Percentiles rank a stretch among this genome's conserved stretches.
These are phyloP conservation scores for Cyberlindnera americana DNA, from an alignment of 805 yeast genomes.

Conservation along the genomic window DNA sequence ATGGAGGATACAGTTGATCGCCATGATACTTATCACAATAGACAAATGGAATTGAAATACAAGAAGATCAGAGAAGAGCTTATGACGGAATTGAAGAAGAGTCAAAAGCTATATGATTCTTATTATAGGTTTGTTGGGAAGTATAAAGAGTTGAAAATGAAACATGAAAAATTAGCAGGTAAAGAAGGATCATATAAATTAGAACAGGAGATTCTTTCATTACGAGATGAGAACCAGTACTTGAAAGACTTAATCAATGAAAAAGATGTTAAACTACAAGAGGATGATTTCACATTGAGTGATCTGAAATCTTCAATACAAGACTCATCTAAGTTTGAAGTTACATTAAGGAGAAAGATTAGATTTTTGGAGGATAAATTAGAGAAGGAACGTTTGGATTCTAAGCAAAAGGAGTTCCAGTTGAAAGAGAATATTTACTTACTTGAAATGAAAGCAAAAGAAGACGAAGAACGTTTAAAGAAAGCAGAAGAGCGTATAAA, in stretches of 20 bases:
- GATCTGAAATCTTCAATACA: conserved; percentile 14
- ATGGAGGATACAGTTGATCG: no score
- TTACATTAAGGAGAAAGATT: conserved; percentile 19
- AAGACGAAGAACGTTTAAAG: conserved; percentile 20
- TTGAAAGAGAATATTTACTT: conserved; percentile 26
- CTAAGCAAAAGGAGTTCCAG: conserved; percentile 30
- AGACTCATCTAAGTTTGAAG: conserved; percentile 16
- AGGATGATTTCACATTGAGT: conserved; percentile 15
- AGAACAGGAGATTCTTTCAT: conserved; percentile 14
- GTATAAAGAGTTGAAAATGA: conserved; percentile 26
- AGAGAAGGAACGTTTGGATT: conserved; percentile 18
- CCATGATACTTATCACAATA: neutral
- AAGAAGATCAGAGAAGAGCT: conserved; percentile 29
- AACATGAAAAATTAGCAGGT: conserved; percentile 2
- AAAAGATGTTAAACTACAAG: conserved; percentile 6
- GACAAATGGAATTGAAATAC: conserved; percentile 22
- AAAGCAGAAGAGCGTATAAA: conserved; percentile 27
- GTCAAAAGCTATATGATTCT: conserved; percentile 33
- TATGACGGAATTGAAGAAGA: conserved; percentile 31
- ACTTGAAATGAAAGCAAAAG: conserved; percentile 26
- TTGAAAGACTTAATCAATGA: conserved; percentile 21
- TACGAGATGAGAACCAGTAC: conserved; percentile 15
- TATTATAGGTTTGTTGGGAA: conserved; percentile 31
- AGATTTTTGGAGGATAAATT: conserved; percentile 28
- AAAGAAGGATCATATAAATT: conserved; percentile 3